Evolutionary conservation across 2,329 filamentous ascomycete species (phyloP), one percentile per base, ranked within the genome.

Genomic region (Plectosphaerella cucumerina): DNA sequence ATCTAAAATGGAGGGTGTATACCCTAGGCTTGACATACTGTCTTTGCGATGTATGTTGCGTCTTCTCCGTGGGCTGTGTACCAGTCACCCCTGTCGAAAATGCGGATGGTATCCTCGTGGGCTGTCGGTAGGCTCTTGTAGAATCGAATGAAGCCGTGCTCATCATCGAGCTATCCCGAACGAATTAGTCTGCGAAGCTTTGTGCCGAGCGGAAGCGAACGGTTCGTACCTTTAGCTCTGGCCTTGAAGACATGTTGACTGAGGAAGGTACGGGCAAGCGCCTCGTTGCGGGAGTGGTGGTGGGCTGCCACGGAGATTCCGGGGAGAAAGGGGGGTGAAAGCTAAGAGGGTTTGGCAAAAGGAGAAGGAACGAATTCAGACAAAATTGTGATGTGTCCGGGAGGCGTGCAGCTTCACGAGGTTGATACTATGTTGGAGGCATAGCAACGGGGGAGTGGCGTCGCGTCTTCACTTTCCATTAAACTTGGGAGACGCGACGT

Each of bases 71-170:
- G 90, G n/a, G 92, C 89, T 6, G 93, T 96, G 68, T 97, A 97
- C 81, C 86, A 99, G 65, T 99, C 94, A 34, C 89, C 88, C 57
- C 94, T 85, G 63, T 97, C 92, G 65, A 97, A 97, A 53, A 99
- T 87, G 49, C 94, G 86, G 49, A 99, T 80, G 0, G 90, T 92
- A 50, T 89, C 87, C 37, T 84, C 80, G 59, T 84, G 82, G 49
- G 84, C 83, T 14, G 75, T 62, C 6, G 90, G 84, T 3, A 99
- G 79, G n/a, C 85, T 87, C 61, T 93, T 93, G 77, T 95, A 99
- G 74, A 91, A 96, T 60, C 87, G 90, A 73, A 97, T 97, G 77
- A 99, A 99, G 59, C 93, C 91, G 64, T 87, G 85, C 75, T 99
- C 94, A 66, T 99, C 94, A 64, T 99, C 95, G 66, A 97, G 90